Evolutionary conservation across 257 asterid species (phyloP), one percentile per base, ranked within the genome.

Genomic region (Nicotiana sylvestris): DNA sequence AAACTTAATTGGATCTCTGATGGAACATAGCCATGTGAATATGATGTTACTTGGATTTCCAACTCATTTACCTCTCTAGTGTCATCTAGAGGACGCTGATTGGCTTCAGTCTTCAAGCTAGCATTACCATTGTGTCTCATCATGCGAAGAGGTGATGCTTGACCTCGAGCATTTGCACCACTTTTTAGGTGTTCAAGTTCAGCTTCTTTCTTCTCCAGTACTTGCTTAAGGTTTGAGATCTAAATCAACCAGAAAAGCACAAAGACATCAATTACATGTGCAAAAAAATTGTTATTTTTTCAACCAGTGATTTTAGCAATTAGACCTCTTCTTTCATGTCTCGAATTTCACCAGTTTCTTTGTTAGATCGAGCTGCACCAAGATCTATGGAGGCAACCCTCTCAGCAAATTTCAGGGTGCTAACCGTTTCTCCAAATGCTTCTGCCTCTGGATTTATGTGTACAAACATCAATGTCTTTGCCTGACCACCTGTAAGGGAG

Each of bases 391-490:
- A 89, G 25, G 97, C 94, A 72, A 95, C 98, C 84, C 98, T 90
- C 84, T 92, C 95, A 25, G 98, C 98, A 85, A 95, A 95, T 81
- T 95, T 95, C 82, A 93, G 82, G 62, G 98, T 93, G 89, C 98
- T 93, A 64, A 95, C 88, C 32, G 98, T 95, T 85, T 95, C 98
- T 78, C 95, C 98, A 53, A 95, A 60, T 83, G 98, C 92, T 86
- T 89, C 86, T 74, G 84, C 90, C 85, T 92, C 93, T 5, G 98
- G 97, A 89, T 92, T 95, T 85, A 95, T 90, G 84, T 95, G 98
- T 85, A 95, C 96, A 58, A 95, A 92, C 98, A 95, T 95, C 91
- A 95, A 65, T 0, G 93, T 90, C 91, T 91, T 91, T n/a, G 95
- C 95, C 85, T 91, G 93, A 12, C 95, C 95, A 35, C 95, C 95